Evolutionary conservation across 1,284 basidiomycete species (phyloP), one percentile per base, ranked within the genome.

Genomic region (Sporisorium iseilematis-ciliati): DNA sequence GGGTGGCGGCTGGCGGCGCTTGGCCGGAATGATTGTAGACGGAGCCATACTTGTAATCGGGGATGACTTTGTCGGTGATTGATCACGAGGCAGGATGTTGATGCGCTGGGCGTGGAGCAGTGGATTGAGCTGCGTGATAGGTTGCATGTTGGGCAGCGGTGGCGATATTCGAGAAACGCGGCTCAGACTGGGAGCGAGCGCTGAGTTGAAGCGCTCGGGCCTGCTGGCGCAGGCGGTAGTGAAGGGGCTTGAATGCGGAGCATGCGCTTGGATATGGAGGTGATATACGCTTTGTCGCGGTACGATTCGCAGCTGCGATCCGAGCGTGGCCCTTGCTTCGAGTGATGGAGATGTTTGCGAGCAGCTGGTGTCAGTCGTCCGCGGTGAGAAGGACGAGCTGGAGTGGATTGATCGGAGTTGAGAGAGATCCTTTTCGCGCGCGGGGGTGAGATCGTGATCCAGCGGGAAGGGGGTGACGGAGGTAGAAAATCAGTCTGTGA

Each of bases 1-100:
- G 16, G 65, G 57, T 0, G 61, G 57, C n/a, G 65, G 65, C 14
- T 60, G 50, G n/a, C 53, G 54, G 11, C 71, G 71, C 41, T 74
- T 74, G 11, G 59, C 56, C 3, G 71, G 71, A 7, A 63, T 31
- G 18, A 26, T 25, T 10, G 46, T 16, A 18, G 61, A 41, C 4
- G 57, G 23, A 0, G 33, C 23, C 57, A 60, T 63, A 35, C 12
- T 57, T 29, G 57, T 35, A 21, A 8, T 51, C 16, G 38, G n/a
- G 14, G 21, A 18, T 1, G 31, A 14, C 11, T 57, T 48, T 33
- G 50, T 31, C 1, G 16, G 35, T 12, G 51, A 21, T 14, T 33
- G 25, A n/a, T 68, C 54, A 21, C n/a, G 38, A 12, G 43, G 45
- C 2, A 41, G 20, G 4, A 26, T 18, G 31, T 55, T 23, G 18